Percentiles rank a stretch among this genome's conserved stretches.
phyloP scores from a whole-genome alignment of 208 protist genomes.

The Trichomonas vaginalis region DNA sequence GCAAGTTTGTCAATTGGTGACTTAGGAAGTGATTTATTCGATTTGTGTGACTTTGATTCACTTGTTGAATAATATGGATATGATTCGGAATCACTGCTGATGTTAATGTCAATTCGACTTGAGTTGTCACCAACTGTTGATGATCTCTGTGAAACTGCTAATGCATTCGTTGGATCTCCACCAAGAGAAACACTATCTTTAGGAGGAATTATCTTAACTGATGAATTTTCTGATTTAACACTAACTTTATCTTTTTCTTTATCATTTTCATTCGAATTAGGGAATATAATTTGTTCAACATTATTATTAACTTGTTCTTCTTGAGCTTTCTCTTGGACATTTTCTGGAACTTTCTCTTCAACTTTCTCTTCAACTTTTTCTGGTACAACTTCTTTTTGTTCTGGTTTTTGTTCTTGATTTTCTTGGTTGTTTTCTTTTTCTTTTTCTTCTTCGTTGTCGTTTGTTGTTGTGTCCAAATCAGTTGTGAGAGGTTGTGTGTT shows the following conservation, averaged over 20 bases:
- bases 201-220: background rate
- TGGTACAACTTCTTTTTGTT: too few species aligned
- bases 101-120: background rate
- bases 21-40: too few species aligned
- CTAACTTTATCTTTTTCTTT: background rate
- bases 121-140: background rate
- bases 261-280: background rate
- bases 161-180: background rate
- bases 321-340: background rate
- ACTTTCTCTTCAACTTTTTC: too few species aligned
- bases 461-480: too few species aligned
- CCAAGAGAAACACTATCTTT: too few species aligned
- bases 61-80: background rate
- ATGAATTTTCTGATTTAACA: background rate
- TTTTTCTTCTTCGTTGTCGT: background rate
- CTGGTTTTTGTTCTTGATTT: background rate
- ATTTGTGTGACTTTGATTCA: background rate
- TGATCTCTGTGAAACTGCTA: background rate
- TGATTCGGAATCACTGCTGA: background rate
- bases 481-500: too few species aligned
- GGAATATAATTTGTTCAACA: background rate
- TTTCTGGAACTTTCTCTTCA: too few species aligned
- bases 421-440: background rate
- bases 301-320: background rate
- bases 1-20: too few species aligned